Evolutionary conservation across 2,329 filamentous ascomycete species (phyloP), one percentile per base, ranked within the genome.

Genomic region (Aphanocladium album): DNA sequence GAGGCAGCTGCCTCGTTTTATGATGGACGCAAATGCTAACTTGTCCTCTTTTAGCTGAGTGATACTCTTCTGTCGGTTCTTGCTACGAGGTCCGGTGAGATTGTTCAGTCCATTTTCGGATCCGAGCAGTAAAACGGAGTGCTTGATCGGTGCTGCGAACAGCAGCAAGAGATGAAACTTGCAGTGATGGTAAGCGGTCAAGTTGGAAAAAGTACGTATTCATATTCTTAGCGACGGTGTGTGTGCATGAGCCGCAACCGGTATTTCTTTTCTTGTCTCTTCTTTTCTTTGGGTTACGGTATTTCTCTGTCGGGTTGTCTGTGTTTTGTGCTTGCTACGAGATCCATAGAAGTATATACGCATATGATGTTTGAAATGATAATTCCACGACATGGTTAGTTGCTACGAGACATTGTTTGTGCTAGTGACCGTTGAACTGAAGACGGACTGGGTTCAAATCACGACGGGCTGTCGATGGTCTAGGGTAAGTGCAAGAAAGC

Each of bases 61-160:
- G 90, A 96, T 73, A 91, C 88, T 51, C 81, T 96, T 57, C 80
- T 96, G 57, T 93, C 90, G 2, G 89, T 95, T 63, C 78, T 95
- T 64, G 85, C 89, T 7, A 85, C 87, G 27, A 79, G 91, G 59
- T 89, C 89, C 37, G 90, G 89, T 27, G 89, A 95, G 76, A 86
- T 95, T 71, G 88, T 93, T 19, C 75, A 87, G 62, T 88, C 86
- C 39, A 87, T 95, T 63, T 95, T 95, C 72, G 66, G 65, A 6
- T n/a, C 39, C 3, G n/a, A 60, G 16, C 41, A 60, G 39, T 53
- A 39, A 41, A 2, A 23, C 3, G 2, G n/a, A 5, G 5, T 8
- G 23, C n/a, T 17, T 7, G 3, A 27, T 39, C n/a, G n/a, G 46
- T 21, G 35, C 12, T 14, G 19, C 17, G 57, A 52, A n/a, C 9